Evolutionary conservation across 768 basidiomycete species (phyloP).

Genomic region (Multifurca ochricompacta): DNA sequence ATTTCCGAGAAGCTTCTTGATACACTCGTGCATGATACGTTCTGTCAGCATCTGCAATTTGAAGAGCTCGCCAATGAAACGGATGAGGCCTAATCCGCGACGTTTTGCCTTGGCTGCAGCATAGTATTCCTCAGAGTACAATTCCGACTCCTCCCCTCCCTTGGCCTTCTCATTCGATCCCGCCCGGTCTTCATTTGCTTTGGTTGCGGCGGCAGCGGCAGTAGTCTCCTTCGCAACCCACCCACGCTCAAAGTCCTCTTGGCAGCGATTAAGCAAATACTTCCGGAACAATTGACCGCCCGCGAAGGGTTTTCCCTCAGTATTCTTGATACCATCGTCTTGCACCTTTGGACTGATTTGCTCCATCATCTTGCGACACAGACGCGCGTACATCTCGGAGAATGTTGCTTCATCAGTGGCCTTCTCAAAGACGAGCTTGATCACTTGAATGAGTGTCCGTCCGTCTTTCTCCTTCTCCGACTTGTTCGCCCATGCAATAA

Average conservation of each 20-base stretch:
- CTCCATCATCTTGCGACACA: slow-evolving; percentile 96
- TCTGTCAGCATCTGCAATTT: slow-evolving; percentile 98
- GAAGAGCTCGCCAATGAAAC: slow-evolving; percentile 97
- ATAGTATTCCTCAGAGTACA: slow-evolving; percentile 95
- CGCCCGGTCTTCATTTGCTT: slow-evolving; percentile 81
- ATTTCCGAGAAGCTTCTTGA: slow-evolving; percentile 90
- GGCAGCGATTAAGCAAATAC: slow-evolving; percentile 93
- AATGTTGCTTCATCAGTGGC: slow-evolving; percentile 93
- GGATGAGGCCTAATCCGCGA: slow-evolving; percentile 92
- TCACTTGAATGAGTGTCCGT: slow-evolving; percentile 90
- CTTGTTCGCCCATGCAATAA: slow-evolving; percentile 92
- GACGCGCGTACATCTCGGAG: slow-evolving; percentile 95
- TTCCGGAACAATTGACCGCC: slow-evolving; percentile 95
- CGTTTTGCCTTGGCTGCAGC: slow-evolving; percentile 96
- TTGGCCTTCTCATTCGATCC: slow-evolving; percentile 30
- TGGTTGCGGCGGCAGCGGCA: slow-evolving; percentile 76
- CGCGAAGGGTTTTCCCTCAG: slow-evolving; percentile 80
- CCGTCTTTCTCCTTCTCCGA: slow-evolving; percentile 90
- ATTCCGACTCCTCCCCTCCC: slow-evolving; percentile 49
- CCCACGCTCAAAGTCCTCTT: slow-evolving; percentile 95
- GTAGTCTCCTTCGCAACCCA: slow-evolving; percentile 88
- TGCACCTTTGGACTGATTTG: slow-evolving; percentile 80
- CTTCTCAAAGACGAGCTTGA: slow-evolving; percentile 93
- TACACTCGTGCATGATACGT: slow-evolving; percentile 97
- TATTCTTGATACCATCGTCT: slow-evolving; percentile 76